phyloP scores from a whole-genome alignment of 768 basidiomycete genomes.

The Collybiopsis confluens region DNA sequence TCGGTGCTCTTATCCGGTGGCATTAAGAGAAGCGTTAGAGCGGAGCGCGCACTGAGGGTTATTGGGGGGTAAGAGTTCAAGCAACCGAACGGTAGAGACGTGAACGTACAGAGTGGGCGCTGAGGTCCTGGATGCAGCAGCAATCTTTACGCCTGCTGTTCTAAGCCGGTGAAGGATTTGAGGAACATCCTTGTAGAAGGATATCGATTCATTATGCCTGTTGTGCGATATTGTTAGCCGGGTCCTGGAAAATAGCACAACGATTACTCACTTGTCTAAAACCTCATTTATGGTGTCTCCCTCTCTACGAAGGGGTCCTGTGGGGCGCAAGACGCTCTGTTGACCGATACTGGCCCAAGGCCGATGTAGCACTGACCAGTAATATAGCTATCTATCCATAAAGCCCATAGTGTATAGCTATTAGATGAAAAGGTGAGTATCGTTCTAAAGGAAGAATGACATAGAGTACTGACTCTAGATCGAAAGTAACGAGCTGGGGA shows the following conservation, averaged over 20 bases:
- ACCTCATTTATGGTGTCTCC: constrained; percentile 43
- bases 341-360: not conserved
- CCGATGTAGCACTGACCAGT: constrained; percentile 30
- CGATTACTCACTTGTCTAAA: constrained; percentile 37
- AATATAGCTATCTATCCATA: constrained; percentile 84
- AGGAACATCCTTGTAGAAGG: constrained; percentile 77
- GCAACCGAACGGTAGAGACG: not conserved
- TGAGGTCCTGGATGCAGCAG: constrained; percentile 71
- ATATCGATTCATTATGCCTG: constrained; percentile 52
- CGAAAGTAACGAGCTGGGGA: constrained; percentile 73
- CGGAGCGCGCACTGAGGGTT: constrained; percentile 63
- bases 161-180: constrained; percentile 61
- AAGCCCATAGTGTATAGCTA: constrained; percentile 83
- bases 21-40: constrained; percentile 59
- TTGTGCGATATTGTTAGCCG: not conserved
- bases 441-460: not conserved
- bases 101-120: constrained; percentile 62
- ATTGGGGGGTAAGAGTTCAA: not conserved
- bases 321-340: not conserved
- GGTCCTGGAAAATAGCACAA: not conserved
- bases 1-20: constrained; percentile 27
- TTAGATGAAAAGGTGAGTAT: not conserved
- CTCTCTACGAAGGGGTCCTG: constrained; percentile 51
- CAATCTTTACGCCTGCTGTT: constrained; percentile 47
- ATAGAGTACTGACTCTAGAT: constrained; percentile 69